Evolutionary conservation across 345 rosid genomes (phyloP).

Genomic region (rapeseed (Brassica napus)): Da-Ae NC_063445.1:11985501-11986000

Average conservation of each 20-base stretch:
- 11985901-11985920: slow-evolving; percentile 4
- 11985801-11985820: slow-evolving; percentile 71
- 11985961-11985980: slow-evolving; percentile 81
- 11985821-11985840: slow-evolving; percentile 79
- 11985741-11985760: neutral
- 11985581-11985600: slow-evolving; percentile 17
- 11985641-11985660: slow-evolving; percentile 49
- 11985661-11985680: slow-evolving; percentile 53
- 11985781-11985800: slow-evolving; percentile 9
- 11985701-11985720: slow-evolving; percentile 65
- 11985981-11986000: slow-evolving; percentile 91
- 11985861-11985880: slow-evolving; percentile 71
- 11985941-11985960: neutral
- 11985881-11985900: neutral
- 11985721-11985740: slow-evolving; percentile 71
- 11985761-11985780: neutral
- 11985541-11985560: neutral
- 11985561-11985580: neutral
- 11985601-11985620: slow-evolving; percentile 10
- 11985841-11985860: slow-evolving; percentile 72
- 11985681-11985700: slow-evolving; percentile 73
- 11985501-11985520: neutral
- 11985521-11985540: too few species aligned
- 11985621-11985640: slow-evolving; percentile 45
- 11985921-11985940: neutral